Evolutionary conservation across 2,329 filamentous ascomycete genomes (phyloP).

Genomic region (Monosporascus sp.): DNA sequence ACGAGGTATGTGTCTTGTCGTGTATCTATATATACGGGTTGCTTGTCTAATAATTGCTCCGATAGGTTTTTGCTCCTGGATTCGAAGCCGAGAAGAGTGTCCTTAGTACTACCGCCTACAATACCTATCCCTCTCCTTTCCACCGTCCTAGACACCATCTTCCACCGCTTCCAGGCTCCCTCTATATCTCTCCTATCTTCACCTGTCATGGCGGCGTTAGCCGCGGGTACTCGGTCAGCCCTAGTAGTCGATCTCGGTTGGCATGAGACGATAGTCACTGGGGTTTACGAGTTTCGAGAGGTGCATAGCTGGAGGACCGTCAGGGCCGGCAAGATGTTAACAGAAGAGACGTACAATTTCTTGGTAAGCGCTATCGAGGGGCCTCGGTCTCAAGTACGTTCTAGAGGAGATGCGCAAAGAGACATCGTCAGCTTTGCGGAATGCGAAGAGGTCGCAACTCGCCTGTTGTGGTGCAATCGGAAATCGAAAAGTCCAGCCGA

Average conservation of each 20-base stretch:
- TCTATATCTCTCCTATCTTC: slow-evolving; percentile 75
- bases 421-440: slow-evolving; percentile 63
- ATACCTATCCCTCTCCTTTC: slow-evolving; percentile 76
- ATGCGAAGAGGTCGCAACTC: slow-evolving; percentile 71
- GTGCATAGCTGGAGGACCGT: slow-evolving; percentile 65
- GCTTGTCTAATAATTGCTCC: neutral
- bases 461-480: slow-evolving; percentile 72
- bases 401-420: slow-evolving; percentile 22
- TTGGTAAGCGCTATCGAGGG: slow-evolving; percentile 43
- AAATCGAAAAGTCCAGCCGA: slow-evolving; percentile 24
- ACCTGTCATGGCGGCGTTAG: slow-evolving; percentile 67
- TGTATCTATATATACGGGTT: no score
- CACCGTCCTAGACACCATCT: slow-evolving; percentile 69
- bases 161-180: slow-evolving; percentile 74
- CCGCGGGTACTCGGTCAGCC: slow-evolving; percentile 79
- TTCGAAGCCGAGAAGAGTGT: slow-evolving; percentile 67
- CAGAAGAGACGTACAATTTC: slow-evolving; percentile 62
- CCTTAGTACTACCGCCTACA: slow-evolving; percentile 70
- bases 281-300: slow-evolving; percentile 86
- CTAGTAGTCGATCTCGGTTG: slow-evolving; percentile 88
- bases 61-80: slow-evolving; percentile 62
- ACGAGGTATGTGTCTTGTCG: slow-evolving; percentile 58
- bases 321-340: slow-evolving; percentile 67
- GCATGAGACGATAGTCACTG: slow-evolving; percentile 81
- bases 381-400: slow-evolving; percentile 13